phyloP scores from a whole-genome alignment of 2,329 filamentous ascomycete species.

The Xylariaceae sp. region DNA sequence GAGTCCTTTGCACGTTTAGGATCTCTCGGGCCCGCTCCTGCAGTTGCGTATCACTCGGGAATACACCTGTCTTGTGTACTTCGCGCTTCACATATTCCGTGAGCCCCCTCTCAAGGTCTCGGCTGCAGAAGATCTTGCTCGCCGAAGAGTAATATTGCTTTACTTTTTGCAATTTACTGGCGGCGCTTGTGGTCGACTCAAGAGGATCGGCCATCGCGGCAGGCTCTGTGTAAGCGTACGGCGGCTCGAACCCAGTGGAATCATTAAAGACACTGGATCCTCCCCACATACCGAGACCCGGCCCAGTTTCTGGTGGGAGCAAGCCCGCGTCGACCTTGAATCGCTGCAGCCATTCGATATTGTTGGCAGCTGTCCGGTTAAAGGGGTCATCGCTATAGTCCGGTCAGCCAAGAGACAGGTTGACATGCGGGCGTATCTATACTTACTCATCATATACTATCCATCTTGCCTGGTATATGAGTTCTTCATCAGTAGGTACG shows the following conservation, averaged over 20 bases:
- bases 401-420: background rate
- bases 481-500: slow-evolving; percentile 54
- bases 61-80: slow-evolving; percentile 34
- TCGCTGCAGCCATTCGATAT: slow-evolving; percentile 56
- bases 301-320: slow-evolving; percentile 42
- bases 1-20: slow-evolving; percentile 41
- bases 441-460: slow-evolving; percentile 57
- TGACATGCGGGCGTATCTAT: background rate
- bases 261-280: slow-evolving; percentile 39
- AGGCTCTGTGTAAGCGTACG: slow-evolving; percentile 45
- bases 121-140: slow-evolving; percentile 51
- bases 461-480: slow-evolving; percentile 60
- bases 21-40: slow-evolving; percentile 45
- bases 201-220: slow-evolving; percentile 34
- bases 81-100: slow-evolving; percentile 42
- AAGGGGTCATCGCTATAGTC: slow-evolving; percentile 52
- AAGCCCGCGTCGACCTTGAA: slow-evolving; percentile 57
- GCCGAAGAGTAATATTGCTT: slow-evolving; percentile 42
- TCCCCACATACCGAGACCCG: slow-evolving; percentile 40
- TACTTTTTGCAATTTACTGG: slow-evolving; percentile 45
- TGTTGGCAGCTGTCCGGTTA: slow-evolving; percentile 60
- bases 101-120: slow-evolving; percentile 53
- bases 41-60: slow-evolving; percentile 47
- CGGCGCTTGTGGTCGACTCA: slow-evolving; percentile 39
- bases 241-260: slow-evolving; percentile 51